These are phyloP conservation scores for Biscogniauxia sp. DNA, from an alignment of 2,329 filamentous ascomycete species.

Conservation along the genomic window DNA sequence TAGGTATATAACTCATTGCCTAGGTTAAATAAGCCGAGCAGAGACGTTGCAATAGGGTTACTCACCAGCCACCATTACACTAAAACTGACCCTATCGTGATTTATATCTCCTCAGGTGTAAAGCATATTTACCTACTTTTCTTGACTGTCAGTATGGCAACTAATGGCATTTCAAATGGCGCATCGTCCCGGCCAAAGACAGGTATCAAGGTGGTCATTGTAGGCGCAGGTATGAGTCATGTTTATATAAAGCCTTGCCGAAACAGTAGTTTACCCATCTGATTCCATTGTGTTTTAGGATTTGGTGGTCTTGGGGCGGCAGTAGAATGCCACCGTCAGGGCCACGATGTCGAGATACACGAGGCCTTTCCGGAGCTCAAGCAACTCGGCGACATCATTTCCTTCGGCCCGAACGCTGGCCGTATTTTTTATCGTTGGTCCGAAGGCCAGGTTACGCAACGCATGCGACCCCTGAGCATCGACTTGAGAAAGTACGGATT, in stretches of 20 bases:
- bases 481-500: conserved; percentile 54
- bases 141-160: conserved; percentile 18
- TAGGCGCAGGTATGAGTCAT: conserved; percentile 41
- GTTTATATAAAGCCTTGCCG: not conserved
- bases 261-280: conserved; percentile 7
- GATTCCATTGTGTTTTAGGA: conserved; percentile 35
- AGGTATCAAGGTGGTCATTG: conserved; percentile 52
- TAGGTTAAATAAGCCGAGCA: no score
- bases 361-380: conserved; percentile 58
- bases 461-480: conserved; percentile 50
- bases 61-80: no score
- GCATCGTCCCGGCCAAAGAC: conserved; percentile 32
- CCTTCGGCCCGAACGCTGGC: conserved; percentile 58
- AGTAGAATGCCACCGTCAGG: conserved; percentile 61
- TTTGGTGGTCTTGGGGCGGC: conserved; percentile 62
- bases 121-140: not conserved
- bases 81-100: not conserved
- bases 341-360: conserved; percentile 57
- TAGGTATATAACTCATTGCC: no score
- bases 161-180: conserved; percentile 17
- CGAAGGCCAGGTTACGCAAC: conserved; percentile 44
- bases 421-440: conserved; percentile 61
- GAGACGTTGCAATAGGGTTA: no score
- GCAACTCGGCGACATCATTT: conserved; percentile 60
- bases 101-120: no score